Conservation (phyloP, 2,329 filamentous ascomycete genomes). For the Chrysosporium queenslandicum region DNA sequence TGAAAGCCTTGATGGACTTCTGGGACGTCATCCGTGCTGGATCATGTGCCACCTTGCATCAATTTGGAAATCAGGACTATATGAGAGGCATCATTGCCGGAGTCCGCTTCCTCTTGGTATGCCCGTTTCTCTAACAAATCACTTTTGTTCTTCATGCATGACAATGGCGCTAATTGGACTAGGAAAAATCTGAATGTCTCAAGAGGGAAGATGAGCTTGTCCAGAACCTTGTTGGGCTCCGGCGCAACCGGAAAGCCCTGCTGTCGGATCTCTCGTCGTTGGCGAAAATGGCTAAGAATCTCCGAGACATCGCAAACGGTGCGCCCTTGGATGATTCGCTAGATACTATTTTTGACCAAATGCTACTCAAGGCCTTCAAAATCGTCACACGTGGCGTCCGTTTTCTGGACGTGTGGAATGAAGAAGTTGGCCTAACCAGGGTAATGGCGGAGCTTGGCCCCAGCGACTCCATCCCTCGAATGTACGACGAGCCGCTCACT, state of each 20-base stretch:
- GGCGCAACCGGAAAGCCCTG: conserved; percentile 73
- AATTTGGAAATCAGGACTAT: conserved; percentile 85
- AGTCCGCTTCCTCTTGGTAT: conserved; percentile 76
- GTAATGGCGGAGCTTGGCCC: conserved; percentile 33
- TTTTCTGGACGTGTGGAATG: conserved; percentile 78
- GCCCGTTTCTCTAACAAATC: conserved; percentile 25
- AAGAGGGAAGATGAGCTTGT: conserved; percentile 70
- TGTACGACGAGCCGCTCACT: conserved; percentile 28
- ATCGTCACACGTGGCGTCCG: conserved; percentile 84
- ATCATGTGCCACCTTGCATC: conserved; percentile 61
- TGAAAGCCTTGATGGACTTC: conserved; percentile 79
- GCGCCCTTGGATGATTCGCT: conserved; percentile 32
- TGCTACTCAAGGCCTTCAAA: conserved; percentile 87
- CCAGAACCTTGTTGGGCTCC: conserved; percentile 62
- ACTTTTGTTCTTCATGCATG: not conserved
- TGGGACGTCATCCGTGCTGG: conserved; percentile 82
- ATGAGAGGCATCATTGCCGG: conserved; percentile 90
- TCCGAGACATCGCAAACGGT: conserved; percentile 62
- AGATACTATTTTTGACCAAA: conserved; percentile 66
- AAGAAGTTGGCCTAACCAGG: conserved; percentile 39
- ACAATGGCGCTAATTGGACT: conserved; percentile 20
- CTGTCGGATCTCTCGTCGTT: conserved; percentile 81
- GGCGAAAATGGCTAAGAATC: conserved; percentile 75
- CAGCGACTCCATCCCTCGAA: conserved; percentile 16
- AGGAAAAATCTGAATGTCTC: conserved; percentile 83